Evolutionary conservation across 805 yeast species (phyloP).

Genomic region (Vanderwaltozyma yarrowii): DNA sequence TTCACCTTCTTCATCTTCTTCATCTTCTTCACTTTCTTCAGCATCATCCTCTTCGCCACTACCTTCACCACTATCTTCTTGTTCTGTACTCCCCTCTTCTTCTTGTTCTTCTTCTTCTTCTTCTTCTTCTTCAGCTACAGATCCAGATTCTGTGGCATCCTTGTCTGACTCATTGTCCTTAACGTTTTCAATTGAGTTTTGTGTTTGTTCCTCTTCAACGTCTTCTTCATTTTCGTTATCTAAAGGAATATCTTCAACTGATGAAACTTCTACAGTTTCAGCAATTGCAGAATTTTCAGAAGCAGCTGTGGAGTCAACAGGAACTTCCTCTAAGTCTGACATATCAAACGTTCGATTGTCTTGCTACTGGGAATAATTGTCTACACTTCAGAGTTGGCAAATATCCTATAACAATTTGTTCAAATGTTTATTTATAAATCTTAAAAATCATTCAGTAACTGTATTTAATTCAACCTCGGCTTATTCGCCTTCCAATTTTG

Average conservation of each 20-base stretch:
- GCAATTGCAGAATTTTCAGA: constrained; percentile 4
- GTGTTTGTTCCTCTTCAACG: constrained; percentile 4
- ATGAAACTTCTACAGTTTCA: background rate
- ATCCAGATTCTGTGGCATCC: too few species aligned
- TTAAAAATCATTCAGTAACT: too few species aligned
- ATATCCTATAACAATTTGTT: too few species aligned
- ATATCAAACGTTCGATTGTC: constrained; percentile 1
- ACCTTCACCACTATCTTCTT: too few species aligned
- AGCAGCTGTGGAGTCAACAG: constrained; percentile 6
- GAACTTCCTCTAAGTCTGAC: constrained; percentile 6
- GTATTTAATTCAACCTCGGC: too few species aligned
- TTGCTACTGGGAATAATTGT: too few species aligned
- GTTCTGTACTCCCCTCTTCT: too few species aligned
- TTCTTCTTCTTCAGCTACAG: constrained; percentile 5
- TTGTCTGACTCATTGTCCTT: constrained; percentile 12
- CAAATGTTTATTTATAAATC: too few species aligned
- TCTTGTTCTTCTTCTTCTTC: background rate
- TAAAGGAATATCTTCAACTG: background rate
- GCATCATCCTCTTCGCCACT: constrained; percentile 8
- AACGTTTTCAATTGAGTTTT: too few species aligned
- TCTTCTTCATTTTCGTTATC: constrained; percentile 4
- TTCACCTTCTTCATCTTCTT: background rate
- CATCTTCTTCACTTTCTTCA: constrained; percentile 1
- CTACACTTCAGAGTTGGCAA: too few species aligned
- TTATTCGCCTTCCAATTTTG: too few species aligned